Evolutionary conservation across 2,329 filamentous ascomycete species (phyloP).

Genomic region (Fusarium sp.): DNA sequence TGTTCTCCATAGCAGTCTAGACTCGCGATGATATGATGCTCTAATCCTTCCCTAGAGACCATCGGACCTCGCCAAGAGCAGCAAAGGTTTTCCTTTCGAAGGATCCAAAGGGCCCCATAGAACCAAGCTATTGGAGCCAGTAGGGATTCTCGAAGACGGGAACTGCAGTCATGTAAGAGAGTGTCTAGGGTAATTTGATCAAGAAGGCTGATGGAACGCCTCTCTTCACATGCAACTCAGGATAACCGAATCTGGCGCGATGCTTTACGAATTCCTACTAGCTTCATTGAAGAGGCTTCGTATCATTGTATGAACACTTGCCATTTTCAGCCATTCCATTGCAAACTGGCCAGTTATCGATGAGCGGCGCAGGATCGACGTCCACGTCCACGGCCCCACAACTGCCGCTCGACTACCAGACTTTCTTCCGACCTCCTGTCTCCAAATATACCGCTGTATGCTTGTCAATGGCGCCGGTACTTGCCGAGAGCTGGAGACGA

Average conservation of each 20-base stretch:
- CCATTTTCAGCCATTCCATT: conserved; percentile 12
- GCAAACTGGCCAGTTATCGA: conserved; percentile 15
- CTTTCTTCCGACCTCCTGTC: not conserved
- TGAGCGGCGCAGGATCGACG: conserved; percentile 7
- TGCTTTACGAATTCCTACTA: not conserved
- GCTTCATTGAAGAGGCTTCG: not conserved
- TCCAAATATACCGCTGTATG: not conserved
- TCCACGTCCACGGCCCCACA: conserved; percentile 13
- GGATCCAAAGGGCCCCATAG: not conserved
- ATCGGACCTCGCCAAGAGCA: conserved; percentile 9
- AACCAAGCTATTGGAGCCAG: not conserved
- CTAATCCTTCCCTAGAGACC: not conserved
- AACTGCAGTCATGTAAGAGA: not conserved
- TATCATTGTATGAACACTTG: not conserved
- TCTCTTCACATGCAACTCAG: not conserved
- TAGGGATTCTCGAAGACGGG: not conserved
- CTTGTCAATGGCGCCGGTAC: not conserved
- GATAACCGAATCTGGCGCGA: not conserved
- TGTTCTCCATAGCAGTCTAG: not conserved
- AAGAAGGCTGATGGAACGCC: not conserved
- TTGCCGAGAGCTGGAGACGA: not conserved
- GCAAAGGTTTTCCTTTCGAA: not conserved
- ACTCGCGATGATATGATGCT: conserved; percentile 12
- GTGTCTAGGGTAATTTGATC: not conserved
- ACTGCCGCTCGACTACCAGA: not conserved